Evolutionary conservation across 2,329 filamentous ascomycete genomes (phyloP), one percentile per base, ranked within the genome.

Genomic region (Diaporthe ilicicola): DNA sequence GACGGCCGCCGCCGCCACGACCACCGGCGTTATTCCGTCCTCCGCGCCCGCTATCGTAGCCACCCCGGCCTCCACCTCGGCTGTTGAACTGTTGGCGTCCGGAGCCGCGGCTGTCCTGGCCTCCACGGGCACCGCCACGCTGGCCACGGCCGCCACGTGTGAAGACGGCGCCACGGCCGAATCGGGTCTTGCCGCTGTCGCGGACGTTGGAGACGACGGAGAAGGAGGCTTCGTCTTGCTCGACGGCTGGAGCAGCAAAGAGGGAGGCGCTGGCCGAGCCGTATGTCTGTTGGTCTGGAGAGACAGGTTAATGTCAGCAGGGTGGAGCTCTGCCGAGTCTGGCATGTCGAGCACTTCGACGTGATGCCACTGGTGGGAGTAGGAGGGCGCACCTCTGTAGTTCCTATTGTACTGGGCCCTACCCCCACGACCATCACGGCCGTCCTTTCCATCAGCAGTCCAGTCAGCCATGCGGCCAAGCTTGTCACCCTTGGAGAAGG

Each of bases 401-500:
- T 95, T 96, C 77, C 95, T 89, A 83, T 95, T 94, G 83, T 97
- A 98, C 80, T 96, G 93, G 82, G 93, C 91, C 80, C 95, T 88
- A 73, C 94, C 93, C 76, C 93, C 92, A 73, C 90, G 87, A 62
- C 87, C 85, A 76, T 91, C 89, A 78, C 94, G 87, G 73, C 88
- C 86, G 76, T 96, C 94, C 85, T 98, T 98, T 82, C 93, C 91
- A 80, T 98, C 96, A 59, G 91, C 80, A 22, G 95, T 97, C 96
- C 96, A 99, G 87, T 99, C 96, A 73, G 96, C 96, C 95, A 99
- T 98, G 82, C 96, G 95, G 79, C 96, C 96, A 72, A 99, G 88
- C 89, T 98, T 98, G 87, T 99, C 96, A 81, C 94, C 94, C 85
- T 99, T 99, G 76, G 95, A 98, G 87, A 96, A 99, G 73, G 96